Evolutionary conservation across 1,284 basidiomycete species (phyloP), one percentile per base, ranked within the genome.

Genomic region (Sanghuangporus baumii): DNA sequence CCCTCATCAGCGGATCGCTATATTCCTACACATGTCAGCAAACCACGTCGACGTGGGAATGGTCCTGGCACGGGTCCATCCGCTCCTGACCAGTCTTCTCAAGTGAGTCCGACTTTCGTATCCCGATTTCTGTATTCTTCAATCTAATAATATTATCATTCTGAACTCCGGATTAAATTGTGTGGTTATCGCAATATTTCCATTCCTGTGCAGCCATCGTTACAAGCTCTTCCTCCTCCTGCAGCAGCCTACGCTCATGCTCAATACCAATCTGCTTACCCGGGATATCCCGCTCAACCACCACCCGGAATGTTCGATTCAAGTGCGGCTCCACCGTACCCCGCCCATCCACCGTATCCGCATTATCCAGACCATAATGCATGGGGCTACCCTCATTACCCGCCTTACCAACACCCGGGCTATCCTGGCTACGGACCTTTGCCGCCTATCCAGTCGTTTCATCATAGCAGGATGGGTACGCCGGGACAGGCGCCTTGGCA

Each of bases 1-100:
- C 91, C 92, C 0, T 89, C 89, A 0, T 87, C 88, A 3, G 78
- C 83, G 1, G 89, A 91, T 70, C 85, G 89, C 58, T 88, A 87
- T 71, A 78, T 82, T 16, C 81, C 87, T 1, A 71, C 83, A 1
- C 76, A 81, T 63, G 71, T 81, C 2, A 70, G 81, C 40, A 89
- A 88, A 71, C 73, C 75, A 38, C 80, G 78, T 61, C 78, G 81
- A 65, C 75, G 76, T 68, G 83, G 76, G 67, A 75, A 61, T 56
- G 50, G 51, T 6, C 48, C 59, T n/a, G 51, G 52, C 36, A 20
- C 60, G 16, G 40, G 54, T 16, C 43, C 51, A 16, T 60, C 55
- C 16, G 54, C 50, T 18, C 60, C 60, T 7, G 60, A 61, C 51
- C 56, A 59, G 41, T 58, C 62, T 38, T 62, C 64, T 20, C 64